A percentile compares a stretch with the other conserved stretches of the same genome.
These are phyloP conservation scores for Kalmanozyma brasiliensis DNA, from an alignment of 1,284 basidiomycete species.

Conservation along the genomic window DNA sequence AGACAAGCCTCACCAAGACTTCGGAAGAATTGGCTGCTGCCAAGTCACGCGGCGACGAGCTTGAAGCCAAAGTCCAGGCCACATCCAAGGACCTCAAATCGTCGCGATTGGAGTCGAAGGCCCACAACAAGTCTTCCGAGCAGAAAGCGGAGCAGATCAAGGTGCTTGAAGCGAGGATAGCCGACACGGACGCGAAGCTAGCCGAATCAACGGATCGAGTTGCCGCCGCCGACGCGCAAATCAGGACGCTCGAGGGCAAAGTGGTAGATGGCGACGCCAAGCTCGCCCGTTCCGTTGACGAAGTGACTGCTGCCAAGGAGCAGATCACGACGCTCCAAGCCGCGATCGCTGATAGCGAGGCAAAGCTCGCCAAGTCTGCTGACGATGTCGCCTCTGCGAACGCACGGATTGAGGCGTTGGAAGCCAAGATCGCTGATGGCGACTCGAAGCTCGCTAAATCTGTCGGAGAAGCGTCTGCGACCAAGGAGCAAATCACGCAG, in stretches of 20 bases:
- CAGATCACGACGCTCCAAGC: slow-evolving; percentile 5
- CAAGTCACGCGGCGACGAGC: slow-evolving; percentile 19
- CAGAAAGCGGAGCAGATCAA: slow-evolving; percentile 23
- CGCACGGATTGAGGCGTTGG: slow-evolving; percentile 1
- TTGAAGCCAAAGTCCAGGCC: slow-evolving; percentile 22
- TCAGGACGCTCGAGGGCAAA: slow-evolving; percentile 7
- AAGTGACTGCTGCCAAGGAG: slow-evolving; percentile 10
- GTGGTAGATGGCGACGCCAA: slow-evolving; percentile 13
- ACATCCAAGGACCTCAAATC: slow-evolving; percentile 18
- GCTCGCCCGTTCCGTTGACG: slow-evolving; percentile 12
- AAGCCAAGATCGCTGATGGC: slow-evolving; percentile 4
- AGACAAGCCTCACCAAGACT: slow-evolving; percentile 19
- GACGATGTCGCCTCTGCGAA: not conserved
- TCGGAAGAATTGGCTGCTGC: slow-evolving; percentile 11
- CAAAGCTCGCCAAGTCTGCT: slow-evolving; percentile 1
- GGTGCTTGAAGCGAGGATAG: slow-evolving; percentile 16
- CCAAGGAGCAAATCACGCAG: slow-evolving; percentile 5
- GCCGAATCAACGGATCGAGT: slow-evolving; percentile 12
- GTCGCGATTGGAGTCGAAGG: slow-evolving; percentile 11
- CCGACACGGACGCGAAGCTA: slow-evolving; percentile 13
- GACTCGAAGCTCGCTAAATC: slow-evolving; percentile 10
- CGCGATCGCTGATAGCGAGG: not conserved
- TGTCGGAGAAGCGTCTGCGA: slow-evolving; percentile 4
- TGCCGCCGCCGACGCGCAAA: slow-evolving; percentile 10
- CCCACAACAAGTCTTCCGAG: slow-evolving; percentile 18